Percentiles rank a stretch among this genome's conserved stretches.
These are phyloP conservation scores for Conticribra weissflogii DNA, from an alignment of 108 stramenopile species.

Conservation along the genomic window DNA sequence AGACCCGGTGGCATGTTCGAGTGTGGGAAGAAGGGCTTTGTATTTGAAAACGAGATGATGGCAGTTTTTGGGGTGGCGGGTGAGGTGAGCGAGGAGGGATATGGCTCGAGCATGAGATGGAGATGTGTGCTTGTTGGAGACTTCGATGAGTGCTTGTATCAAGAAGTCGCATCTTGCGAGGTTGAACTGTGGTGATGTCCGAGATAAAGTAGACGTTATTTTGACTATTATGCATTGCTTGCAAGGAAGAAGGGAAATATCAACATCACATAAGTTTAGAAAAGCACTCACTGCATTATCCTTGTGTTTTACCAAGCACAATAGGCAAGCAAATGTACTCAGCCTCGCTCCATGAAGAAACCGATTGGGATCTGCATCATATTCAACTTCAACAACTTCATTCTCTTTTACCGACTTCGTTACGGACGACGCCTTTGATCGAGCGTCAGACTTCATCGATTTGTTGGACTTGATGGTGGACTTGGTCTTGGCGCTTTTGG, in stretches of 20 bases:
- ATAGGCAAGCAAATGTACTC: constrained; percentile 69
- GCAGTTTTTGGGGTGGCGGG: constrained; percentile 75
- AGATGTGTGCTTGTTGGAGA: constrained; percentile 64
- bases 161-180: constrained; percentile 55
- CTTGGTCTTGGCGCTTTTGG: neutral
- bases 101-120: constrained; percentile 70
- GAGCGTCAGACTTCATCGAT: constrained; percentile 11
- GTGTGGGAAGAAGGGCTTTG: constrained; percentile 53
- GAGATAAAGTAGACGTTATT: neutral
- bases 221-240: neutral
- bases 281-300: constrained; percentile 72
- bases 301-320: constrained; percentile 76
- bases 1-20: constrained; percentile 66
- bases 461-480: constrained; percentile 20
- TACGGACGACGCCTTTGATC: neutral
- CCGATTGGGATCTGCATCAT: constrained; percentile 66
- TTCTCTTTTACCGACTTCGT: constrained; percentile 8
- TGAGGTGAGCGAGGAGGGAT: constrained; percentile 67
- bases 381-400: constrained; percentile 33
- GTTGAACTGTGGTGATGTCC: constrained; percentile 31
- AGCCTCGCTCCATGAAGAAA: constrained; percentile 61
- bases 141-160: constrained; percentile 53
- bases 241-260: neutral
- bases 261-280: neutral
- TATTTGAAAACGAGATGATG: constrained; percentile 70